These are phyloP conservation scores for Tetrahymena malaccensis DNA, from an alignment of 73 alveolate genomes.

Conservation along the genomic window DNA sequence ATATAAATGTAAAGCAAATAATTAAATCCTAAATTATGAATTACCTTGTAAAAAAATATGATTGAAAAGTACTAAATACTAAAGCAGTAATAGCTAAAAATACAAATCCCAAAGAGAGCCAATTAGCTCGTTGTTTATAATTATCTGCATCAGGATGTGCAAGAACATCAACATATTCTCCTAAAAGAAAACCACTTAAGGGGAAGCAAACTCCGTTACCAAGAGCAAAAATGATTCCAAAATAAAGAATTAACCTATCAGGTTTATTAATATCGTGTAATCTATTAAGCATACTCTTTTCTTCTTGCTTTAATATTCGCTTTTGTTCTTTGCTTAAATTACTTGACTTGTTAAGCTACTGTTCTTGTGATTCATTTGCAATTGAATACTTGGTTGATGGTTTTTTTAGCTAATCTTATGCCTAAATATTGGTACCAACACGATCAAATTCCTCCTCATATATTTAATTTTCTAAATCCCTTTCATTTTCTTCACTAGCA, in stretches of 20 bases:
- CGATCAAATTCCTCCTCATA: neutral
- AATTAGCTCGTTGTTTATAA: neutral
- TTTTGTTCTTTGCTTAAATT: neutral
- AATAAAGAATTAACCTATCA: neutral
- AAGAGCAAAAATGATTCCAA: conserved; percentile 1
- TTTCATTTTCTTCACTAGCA: neutral
- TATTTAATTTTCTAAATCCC: neutral
- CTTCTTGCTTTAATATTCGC: neutral
- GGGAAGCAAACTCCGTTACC: conserved; percentile 12
- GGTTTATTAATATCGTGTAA: neutral
- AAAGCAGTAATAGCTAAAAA: neutral
- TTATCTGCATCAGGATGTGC: neutral
- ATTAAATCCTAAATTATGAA: neutral
- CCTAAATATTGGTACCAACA: neutral
- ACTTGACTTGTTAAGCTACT: neutral
- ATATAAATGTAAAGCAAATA: neutral
- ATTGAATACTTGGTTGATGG: neutral
- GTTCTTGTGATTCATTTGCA: neutral
- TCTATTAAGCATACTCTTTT: neutral
- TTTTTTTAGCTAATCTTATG: neutral
- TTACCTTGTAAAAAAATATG: neutral
- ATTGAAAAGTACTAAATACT: neutral
- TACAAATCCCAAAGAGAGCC: neutral
- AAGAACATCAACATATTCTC: conserved; percentile 1
- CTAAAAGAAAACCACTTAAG: neutral